A percentile compares a stretch with the other conserved stretches of the same genome.
These are phyloP conservation scores for Uncinocarpus reesii DNA, from an alignment of 2,329 filamentous ascomycete species.

Conservation along the genomic window DNA sequence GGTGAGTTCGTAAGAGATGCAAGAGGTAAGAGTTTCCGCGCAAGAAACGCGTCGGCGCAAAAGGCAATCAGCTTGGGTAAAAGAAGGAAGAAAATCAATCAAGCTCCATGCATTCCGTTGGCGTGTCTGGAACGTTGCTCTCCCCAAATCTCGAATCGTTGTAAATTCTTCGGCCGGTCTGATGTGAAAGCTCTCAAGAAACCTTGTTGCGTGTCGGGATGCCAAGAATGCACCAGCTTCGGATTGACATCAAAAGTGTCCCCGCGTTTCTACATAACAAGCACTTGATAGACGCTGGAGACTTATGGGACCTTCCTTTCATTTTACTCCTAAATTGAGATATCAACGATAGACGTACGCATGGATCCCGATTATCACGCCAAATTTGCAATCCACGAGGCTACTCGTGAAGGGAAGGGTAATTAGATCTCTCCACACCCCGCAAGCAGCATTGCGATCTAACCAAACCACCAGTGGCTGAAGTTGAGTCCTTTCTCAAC, in stretches of 20 bases:
- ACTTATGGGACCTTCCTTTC: background rate
- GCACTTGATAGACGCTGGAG: background rate
- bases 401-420: slow-evolving; percentile 77
- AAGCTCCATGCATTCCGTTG: too few relatives aligned
- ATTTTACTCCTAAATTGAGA: slow-evolving; percentile 17
- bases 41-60: background rate
- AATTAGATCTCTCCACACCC: slow-evolving; percentile 20
- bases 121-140: too few relatives aligned
- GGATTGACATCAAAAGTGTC: background rate
- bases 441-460: slow-evolving; percentile 2
- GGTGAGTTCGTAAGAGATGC: background rate
- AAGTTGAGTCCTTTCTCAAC: slow-evolving; percentile 65
- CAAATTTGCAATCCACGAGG: slow-evolving; percentile 77
- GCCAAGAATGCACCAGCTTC: background rate
- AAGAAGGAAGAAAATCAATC: background rate
- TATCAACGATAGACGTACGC: background rate
- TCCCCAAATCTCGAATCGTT: background rate
- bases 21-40: background rate
- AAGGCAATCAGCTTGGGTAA: background rate
- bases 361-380: slow-evolving; percentile 40
- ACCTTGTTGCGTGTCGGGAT: too few relatives aligned
- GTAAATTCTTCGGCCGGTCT: background rate
- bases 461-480: slow-evolving; percentile 43
- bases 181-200: too few relatives aligned
- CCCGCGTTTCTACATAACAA: background rate